Evolutionary conservation across 2,329 filamentous ascomycete genomes (phyloP).

Genomic region (Sordariomycetes sp.): DNA sequence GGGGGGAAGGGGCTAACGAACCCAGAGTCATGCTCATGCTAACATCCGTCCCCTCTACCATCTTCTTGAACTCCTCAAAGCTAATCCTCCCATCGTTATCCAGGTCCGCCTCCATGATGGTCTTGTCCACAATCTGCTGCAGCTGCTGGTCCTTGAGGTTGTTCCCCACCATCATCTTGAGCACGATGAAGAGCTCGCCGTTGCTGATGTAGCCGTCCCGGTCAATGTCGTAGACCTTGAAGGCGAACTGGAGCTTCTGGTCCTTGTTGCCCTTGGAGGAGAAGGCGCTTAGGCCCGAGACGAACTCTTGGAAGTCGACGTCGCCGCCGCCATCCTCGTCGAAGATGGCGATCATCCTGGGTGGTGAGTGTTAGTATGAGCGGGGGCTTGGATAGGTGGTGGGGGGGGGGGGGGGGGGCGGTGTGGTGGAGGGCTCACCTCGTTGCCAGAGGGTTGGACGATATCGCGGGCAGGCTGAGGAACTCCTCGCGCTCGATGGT

Average conservation of each 20-base stretch:
- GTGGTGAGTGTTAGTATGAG: neutral
- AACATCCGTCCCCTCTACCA: conserved; percentile 89
- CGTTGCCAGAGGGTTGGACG: conserved; percentile 92
- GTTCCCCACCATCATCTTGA: conserved; percentile 99
- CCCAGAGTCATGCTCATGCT: conserved; percentile 65
- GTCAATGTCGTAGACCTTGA: conserved; percentile 99
- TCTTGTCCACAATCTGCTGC: conserved; percentile 99
- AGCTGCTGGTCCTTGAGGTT: conserved; percentile 98
- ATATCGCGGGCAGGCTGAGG: conserved; percentile 91
- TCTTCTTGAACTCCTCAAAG: conserved; percentile 97
- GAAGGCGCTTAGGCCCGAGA: conserved; percentile 88
- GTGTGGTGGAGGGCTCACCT: conserved; percentile 36
- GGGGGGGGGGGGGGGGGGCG: neutral
- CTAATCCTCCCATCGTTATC: conserved; percentile 96
- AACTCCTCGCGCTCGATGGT: conserved; percentile 99
- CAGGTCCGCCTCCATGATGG: conserved; percentile 97
- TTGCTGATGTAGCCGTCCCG: conserved; percentile 98
- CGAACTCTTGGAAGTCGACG: conserved; percentile 98
- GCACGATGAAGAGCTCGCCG: conserved; percentile 94
- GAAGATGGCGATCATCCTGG: conserved; percentile 96
- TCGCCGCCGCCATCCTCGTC: conserved; percentile 97
- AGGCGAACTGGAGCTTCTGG: conserved; percentile 93
- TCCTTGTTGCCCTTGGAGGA: conserved; percentile 98
- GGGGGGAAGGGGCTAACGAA: too few species aligned
- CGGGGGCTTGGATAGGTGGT: too few species aligned